Evolutionary conservation across 2,329 filamentous ascomycete species (phyloP).

Genomic region (Aspergillus candidus): DNA sequence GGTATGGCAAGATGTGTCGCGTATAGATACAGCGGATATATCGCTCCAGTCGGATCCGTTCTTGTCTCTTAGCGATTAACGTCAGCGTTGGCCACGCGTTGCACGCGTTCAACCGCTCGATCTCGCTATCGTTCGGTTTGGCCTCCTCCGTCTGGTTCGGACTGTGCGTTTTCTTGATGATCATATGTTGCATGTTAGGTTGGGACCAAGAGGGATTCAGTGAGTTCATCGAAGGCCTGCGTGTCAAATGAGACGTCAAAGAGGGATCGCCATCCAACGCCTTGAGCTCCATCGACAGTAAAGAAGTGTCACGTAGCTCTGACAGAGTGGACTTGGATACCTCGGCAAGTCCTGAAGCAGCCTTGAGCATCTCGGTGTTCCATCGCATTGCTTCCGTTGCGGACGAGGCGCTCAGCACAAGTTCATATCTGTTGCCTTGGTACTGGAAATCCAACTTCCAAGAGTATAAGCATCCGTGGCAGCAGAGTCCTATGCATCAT

Average conservation of each 20-base stretch:
- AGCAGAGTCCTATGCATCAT: slow-evolving; percentile 64
- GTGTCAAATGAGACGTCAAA: slow-evolving; percentile 55
- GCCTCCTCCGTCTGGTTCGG: slow-evolving; percentile 52
- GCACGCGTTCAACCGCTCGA: slow-evolving; percentile 76
- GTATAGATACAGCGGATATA: slow-evolving; percentile 77
- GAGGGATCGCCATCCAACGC: slow-evolving; percentile 70
- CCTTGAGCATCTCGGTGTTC: slow-evolving; percentile 60
- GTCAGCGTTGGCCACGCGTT: slow-evolving; percentile 63
- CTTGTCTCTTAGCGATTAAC: slow-evolving; percentile 65
- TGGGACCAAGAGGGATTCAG: slow-evolving; percentile 67
- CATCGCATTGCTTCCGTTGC: slow-evolving; percentile 73
- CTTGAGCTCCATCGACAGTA: slow-evolving; percentile 63
- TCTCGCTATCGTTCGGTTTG: slow-evolving; percentile 44
- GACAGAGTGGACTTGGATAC: slow-evolving; percentile 42
- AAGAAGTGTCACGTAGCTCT: slow-evolving; percentile 23
- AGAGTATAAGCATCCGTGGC: slow-evolving; percentile 75
- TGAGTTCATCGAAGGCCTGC: slow-evolving; percentile 66
- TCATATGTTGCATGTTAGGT: slow-evolving; percentile 64
- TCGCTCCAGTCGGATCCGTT: slow-evolving; percentile 70
- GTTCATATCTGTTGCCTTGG: slow-evolving; percentile 69
- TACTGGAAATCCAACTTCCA: slow-evolving; percentile 89
- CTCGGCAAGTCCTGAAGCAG: slow-evolving; percentile 45
- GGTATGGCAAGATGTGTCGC: slow-evolving; percentile 70
- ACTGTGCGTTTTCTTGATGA: slow-evolving; percentile 77
- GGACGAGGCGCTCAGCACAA: slow-evolving; percentile 82